phyloP scores from a whole-genome alignment of 805 yeast genomes.

The Lipomyces kockii region DNA sequence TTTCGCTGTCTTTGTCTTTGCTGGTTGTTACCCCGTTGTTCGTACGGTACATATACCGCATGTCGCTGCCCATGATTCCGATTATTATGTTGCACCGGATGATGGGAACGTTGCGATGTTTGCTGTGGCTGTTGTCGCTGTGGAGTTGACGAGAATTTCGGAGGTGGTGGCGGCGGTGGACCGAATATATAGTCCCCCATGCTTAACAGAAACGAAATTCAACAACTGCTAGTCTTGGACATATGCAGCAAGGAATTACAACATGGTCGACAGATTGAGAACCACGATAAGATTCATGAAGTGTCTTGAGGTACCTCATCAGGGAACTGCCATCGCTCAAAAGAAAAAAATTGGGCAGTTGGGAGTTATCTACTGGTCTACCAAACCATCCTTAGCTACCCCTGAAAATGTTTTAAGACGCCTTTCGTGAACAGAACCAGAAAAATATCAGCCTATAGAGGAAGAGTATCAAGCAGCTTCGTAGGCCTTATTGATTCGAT shows the following conservation, averaged over 20 bases:
- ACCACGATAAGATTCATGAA: neutral
- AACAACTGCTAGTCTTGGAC: neutral
- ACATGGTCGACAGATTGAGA: neutral
- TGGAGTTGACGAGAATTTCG: slow-evolving; percentile 12
- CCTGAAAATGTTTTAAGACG: slow-evolving; percentile 21
- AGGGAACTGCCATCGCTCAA: neutral
- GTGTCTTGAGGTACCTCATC: neutral
- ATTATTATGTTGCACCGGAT: neutral
- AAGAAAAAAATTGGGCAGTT: neutral
- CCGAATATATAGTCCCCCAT: slow-evolving; percentile 38
- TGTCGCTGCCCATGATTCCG: slow-evolving; percentile 8
- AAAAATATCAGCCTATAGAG: too few relatives aligned
- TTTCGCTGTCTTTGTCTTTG: neutral
- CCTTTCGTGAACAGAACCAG: neutral
- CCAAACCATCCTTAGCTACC: neutral
- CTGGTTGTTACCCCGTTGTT: neutral
- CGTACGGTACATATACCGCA: neutral
- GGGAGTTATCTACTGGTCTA: neutral
- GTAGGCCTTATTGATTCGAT: neutral
- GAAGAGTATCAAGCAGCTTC: neutral
- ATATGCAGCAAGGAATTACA: neutral
- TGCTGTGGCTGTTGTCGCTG: slow-evolving; percentile 1
- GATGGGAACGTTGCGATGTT: neutral
- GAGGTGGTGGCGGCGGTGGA: slow-evolving; percentile 41
- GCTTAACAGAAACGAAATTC: neutral